A percentile compares a stretch with the other conserved stretches of the same genome.
Conservation (phyloP, 2,329 filamentous ascomycete species). For the Cladophialophora exuberans region DNA sequence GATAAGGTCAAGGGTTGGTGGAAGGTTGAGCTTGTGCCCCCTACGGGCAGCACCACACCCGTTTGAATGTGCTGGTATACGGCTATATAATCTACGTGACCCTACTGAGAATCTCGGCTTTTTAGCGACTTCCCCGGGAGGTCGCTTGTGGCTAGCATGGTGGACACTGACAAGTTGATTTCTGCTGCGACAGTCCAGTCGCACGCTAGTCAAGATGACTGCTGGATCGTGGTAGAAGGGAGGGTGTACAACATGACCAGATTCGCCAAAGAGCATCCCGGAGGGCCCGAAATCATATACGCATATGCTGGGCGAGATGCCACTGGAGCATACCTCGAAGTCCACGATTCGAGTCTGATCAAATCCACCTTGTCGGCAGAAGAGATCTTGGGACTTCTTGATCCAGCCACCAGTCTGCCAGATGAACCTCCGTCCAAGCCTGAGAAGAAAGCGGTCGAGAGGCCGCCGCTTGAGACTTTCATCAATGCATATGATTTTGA, state of each 20-base stretch:
- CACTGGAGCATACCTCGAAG: conserved; percentile 48
- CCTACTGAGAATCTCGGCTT: no score
- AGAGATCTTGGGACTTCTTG: conserved; percentile 16
- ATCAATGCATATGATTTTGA: conserved; percentile 31
- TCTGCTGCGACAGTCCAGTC: conserved; percentile 18
- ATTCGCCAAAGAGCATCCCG: conserved; percentile 58
- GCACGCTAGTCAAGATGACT: conserved; percentile 54
- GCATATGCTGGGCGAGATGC: conserved; percentile 52
- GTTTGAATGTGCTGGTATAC: no score
- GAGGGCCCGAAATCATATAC: conserved; percentile 43
- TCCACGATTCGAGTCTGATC: conserved; percentile 45
- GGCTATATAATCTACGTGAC: no score
- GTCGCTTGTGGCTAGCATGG: neutral
- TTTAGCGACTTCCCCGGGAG: no score
- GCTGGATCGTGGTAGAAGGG: conserved; percentile 72
- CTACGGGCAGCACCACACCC: no score
- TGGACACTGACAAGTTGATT: neutral
- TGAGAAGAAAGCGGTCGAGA: conserved; percentile 24
- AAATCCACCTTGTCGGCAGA: conserved; percentile 40
- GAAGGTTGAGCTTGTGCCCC: no score
- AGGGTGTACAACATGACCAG: conserved; percentile 69
- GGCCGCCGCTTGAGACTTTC: conserved; percentile 25
- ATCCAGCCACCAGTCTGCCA: conserved; percentile 13
- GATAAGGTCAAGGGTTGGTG: neutral
- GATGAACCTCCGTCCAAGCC: conserved; percentile 8